A percentile compares a stretch with the other conserved stretches of the same genome.
Evolutionary conservation across 2,329 filamentous ascomycete species (phyloP).

Genomic region (Nemania sp.): DNA sequence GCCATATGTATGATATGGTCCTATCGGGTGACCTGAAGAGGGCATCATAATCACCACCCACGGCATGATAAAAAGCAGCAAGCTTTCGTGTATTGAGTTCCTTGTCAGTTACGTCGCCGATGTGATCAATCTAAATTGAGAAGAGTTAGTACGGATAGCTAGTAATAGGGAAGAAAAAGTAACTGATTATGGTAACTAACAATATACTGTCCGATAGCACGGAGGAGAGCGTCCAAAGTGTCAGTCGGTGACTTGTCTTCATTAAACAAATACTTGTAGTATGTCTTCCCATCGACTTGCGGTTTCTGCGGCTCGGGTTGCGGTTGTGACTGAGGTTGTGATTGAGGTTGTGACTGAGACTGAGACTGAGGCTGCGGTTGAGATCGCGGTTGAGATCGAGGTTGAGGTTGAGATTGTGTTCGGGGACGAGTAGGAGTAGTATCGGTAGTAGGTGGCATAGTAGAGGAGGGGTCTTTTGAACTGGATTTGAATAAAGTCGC

Average conservation of each 20-base stretch:
- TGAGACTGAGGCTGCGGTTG: constrained; percentile 25
- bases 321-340: constrained; percentile 30
- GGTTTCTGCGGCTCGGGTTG: constrained; percentile 36
- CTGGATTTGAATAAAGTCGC: constrained; percentile 38
- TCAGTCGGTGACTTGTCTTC: constrained; percentile 75
- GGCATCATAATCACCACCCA: constrained; percentile 80
- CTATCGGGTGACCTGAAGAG: constrained; percentile 81
- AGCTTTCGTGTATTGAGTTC: constrained; percentile 75
- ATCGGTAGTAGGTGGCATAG: constrained; percentile 27
- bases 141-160: constrained; percentile 25
- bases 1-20: constrained; percentile 91
- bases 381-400: constrained; percentile 14
- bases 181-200: constrained; percentile 62
- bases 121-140: constrained; percentile 62
- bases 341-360: constrained; percentile 23
- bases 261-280: constrained; percentile 77
- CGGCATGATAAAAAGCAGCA: constrained; percentile 79
- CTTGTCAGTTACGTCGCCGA: constrained; percentile 67
- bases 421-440: constrained; percentile 34
- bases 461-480: constrained; percentile 41
- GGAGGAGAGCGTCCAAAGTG: constrained; percentile 74
- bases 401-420: constrained; percentile 31
- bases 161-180: not conserved
- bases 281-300: constrained; percentile 51
- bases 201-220: constrained; percentile 76